Base-by-base conservation (phyloP, 1,284 basidiomycete genomes). In the Leccinum angustisporum region DNA sequence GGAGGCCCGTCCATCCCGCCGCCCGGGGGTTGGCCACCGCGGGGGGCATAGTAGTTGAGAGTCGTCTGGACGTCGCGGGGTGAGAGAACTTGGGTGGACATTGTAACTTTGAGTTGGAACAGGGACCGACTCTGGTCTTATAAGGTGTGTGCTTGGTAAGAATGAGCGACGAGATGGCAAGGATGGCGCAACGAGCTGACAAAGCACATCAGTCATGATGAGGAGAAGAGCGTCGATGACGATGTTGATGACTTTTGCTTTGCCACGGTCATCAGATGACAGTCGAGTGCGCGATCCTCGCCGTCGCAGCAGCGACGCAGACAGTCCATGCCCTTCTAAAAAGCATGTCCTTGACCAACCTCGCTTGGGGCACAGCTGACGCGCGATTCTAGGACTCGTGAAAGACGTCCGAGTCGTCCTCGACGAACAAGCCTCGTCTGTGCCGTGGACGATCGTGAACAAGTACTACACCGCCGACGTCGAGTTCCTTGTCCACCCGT, bases 401-500 rank as follows among this genome's bases (percentile, higher is more conserved):
- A 68, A 69, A 13, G 69, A 72, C 21, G 58, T 54, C 50, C n/a
- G n/a, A n/a, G n/a, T n/a, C n/a, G 61, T 59, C 34, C 34, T 62
- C 57, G 67, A 65, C 33, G 71, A 70, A 34, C 62, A 64, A 16
- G 33, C 62, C 27, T 43, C 61, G n/a, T 66, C 63, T 34, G 75
- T 90, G 36, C 87, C 86, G 13, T 95, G 92, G 91, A 88, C 81
- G 34, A 91, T 95, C 63, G 78, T 80, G 62, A 95, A 95, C 79
- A 90, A 86, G 74, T 95, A 95, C 76, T 95, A 95, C 76, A 84
- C 86, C 11, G 93, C 93, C 4, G 76, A 84, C 58, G 88, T 95
- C 6, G 82, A 86, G 60, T 91, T 95, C 69, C 78, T 83, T 6
- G 75, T 82, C n/a, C 78, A 80, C 59, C 72, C 78, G 11, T 75